A percentile compares a stretch with the other conserved stretches of the same genome.
Conservation (phyloP, 75 land plant species). For the Adiantum capillusveneris region DNA sequence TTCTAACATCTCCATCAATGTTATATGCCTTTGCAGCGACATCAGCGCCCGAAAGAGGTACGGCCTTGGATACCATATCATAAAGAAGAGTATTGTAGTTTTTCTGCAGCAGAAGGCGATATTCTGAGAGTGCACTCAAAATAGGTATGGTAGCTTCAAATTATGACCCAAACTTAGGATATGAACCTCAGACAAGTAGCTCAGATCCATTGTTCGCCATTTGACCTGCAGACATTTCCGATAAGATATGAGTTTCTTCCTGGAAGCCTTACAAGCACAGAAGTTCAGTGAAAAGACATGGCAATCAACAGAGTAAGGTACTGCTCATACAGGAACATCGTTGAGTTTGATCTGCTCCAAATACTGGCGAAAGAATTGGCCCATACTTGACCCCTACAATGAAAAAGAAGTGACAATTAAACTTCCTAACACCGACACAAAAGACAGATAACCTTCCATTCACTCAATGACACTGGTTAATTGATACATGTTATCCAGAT, state of each 20-base stretch:
- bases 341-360: slow-evolving; percentile 90
- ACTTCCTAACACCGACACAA: no score
- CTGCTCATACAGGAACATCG: slow-evolving; percentile 61
- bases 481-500: no score
- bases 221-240: slow-evolving; percentile 43
- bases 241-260: no score
- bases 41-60: slow-evolving; percentile 48
- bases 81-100: slow-evolving; percentile 51
- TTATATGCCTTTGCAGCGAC: slow-evolving; percentile 57
- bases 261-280: no score
- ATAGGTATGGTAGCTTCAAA: no score
- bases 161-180: no score
- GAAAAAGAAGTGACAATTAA: no score
- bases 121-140: not conserved
- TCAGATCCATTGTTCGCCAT: slow-evolving; percentile 75
- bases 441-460: no score
- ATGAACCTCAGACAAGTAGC: slow-evolving; percentile 70
- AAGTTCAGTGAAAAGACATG: no score
- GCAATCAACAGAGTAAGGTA: no score
- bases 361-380: slow-evolving; percentile 86
- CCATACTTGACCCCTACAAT: slow-evolving; percentile 87
- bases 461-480: no score
- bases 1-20: slow-evolving; percentile 80
- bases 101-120: slow-evolving; percentile 24
- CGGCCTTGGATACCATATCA: slow-evolving; percentile 47